These are phyloP conservation scores for Sicyos edulis DNA, from an alignment of 306 rosid species.

Conservation along the genomic window DNA sequence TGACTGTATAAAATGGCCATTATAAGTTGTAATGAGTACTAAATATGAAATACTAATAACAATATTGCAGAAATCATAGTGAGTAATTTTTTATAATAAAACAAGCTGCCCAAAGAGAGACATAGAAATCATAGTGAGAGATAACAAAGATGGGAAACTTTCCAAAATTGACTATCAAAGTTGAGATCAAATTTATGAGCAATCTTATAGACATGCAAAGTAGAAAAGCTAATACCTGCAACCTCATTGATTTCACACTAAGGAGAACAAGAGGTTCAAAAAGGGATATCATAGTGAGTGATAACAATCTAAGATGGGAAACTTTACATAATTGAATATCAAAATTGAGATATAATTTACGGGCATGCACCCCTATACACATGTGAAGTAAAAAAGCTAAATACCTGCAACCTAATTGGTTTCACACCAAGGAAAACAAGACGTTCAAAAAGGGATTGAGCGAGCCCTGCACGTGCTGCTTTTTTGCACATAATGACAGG, in stretches of 20 bases:
- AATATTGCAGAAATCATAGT: background rate
- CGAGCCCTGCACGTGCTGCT: conserved; percentile 99
- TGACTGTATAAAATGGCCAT: background rate
- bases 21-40: background rate
- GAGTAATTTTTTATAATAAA: background rate
- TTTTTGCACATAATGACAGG: conserved; percentile 99
- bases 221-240: too few species aligned
- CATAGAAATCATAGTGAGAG: too few species aligned
- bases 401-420: conserved; percentile 98
- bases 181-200: too few species aligned
- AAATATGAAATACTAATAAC: background rate
- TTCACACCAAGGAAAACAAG: conserved; percentile 95
- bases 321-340: background rate
- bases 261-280: too few species aligned
- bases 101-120: too few species aligned
- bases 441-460: conserved; percentile 97
- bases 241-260: too few species aligned
- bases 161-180: too few species aligned
- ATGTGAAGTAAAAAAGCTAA: background rate
- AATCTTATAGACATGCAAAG: too few species aligned
- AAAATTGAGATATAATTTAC: background rate
- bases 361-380: background rate
- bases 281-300: too few species aligned
- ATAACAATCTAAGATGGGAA: too few species aligned
- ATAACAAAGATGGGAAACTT: too few species aligned